phyloP scores from a whole-genome alignment of 1,284 basidiomycete species.

The Ustilago shanxiensis region DNA sequence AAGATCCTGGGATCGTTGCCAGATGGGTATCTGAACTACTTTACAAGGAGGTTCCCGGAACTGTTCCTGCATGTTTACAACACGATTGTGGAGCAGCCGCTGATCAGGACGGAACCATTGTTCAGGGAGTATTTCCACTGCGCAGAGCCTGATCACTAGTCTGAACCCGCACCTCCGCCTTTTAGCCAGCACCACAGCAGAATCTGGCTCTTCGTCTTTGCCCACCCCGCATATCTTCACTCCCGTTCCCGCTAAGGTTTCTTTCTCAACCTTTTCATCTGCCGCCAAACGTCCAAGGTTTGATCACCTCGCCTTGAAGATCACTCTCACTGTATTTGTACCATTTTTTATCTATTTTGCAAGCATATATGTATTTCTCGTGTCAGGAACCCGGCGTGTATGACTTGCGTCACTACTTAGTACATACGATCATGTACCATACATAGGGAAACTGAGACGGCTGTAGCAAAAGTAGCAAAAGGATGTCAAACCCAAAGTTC shows the following conservation, averaged over 20 bases:
- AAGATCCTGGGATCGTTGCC: slow-evolving; percentile 89
- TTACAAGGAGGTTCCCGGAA: slow-evolving; percentile 88
- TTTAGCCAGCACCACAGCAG: background rate
- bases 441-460: background rate
- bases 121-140: slow-evolving; percentile 61
- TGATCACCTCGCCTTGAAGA: background rate
- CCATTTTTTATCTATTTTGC: background rate
- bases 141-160: slow-evolving; percentile 48
- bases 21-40: slow-evolving; percentile 90
- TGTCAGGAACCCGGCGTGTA: no score
- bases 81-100: slow-evolving; percentile 76
- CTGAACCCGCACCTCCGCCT: background rate
- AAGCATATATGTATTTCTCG: slow-evolving; percentile 26
- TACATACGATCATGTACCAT: no score
- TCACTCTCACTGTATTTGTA: slow-evolving; percentile 19
- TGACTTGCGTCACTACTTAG: no score
- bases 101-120: slow-evolving; percentile 57
- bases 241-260: background rate
- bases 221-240: no score
- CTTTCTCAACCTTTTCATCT: no score
- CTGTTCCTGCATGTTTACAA: slow-evolving; percentile 92
- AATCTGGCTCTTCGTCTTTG: background rate
- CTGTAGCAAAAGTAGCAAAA: no score
- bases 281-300: no score
- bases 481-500: background rate